Percentiles rank a stretch among this genome's conserved stretches.
Evolutionary conservation across 2,329 filamentous ascomycete genomes (phyloP).

Genomic region (Ascochyta lentis): DNA sequence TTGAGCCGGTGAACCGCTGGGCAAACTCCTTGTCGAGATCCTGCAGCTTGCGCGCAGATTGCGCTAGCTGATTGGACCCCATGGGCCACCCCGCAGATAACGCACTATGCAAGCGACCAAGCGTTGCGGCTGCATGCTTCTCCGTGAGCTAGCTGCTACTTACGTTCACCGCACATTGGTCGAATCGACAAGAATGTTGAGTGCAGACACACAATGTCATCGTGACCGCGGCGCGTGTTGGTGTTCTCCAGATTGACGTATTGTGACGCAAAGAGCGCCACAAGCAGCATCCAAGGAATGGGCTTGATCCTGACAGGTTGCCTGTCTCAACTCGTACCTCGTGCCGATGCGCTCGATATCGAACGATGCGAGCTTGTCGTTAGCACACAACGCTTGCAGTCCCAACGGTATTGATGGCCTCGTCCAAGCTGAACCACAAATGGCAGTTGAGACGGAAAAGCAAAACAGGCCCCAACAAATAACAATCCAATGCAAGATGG

Average conservation of each 20-base stretch:
- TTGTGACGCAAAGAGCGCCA: constrained; percentile 19
- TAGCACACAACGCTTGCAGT: constrained; percentile 3
- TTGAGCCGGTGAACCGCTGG: not conserved
- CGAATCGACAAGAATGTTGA: constrained; percentile 13
- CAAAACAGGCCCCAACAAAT: constrained; percentile 1
- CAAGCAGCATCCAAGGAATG: constrained; percentile 10
- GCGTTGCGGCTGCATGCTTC: constrained; percentile 27
- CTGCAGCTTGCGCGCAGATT: constrained; percentile 11
- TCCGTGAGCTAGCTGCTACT: not conserved
- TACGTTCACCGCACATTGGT: constrained; percentile 21
- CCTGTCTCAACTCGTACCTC: constrained; percentile 12
- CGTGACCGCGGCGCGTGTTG: constrained; percentile 14
- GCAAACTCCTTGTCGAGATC: constrained; percentile 7
- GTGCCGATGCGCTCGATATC: constrained; percentile 1
- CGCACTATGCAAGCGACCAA: constrained; percentile 8
- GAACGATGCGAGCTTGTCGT: constrained; percentile 7
- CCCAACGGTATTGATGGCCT: constrained; percentile 2
- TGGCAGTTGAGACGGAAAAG: not conserved
- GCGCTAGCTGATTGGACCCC: constrained; percentile 16
- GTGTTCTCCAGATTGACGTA: constrained; percentile 6
- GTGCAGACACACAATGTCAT: constrained; percentile 12
- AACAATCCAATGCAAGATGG: not conserved
- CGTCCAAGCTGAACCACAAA: constrained; percentile 2
- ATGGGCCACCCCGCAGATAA: constrained; percentile 27
- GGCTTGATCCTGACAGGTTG: constrained; percentile 16